phyloP scores from a whole-genome alignment of 2,329 filamentous ascomycete genomes.

The Alternaria panax region DNA sequence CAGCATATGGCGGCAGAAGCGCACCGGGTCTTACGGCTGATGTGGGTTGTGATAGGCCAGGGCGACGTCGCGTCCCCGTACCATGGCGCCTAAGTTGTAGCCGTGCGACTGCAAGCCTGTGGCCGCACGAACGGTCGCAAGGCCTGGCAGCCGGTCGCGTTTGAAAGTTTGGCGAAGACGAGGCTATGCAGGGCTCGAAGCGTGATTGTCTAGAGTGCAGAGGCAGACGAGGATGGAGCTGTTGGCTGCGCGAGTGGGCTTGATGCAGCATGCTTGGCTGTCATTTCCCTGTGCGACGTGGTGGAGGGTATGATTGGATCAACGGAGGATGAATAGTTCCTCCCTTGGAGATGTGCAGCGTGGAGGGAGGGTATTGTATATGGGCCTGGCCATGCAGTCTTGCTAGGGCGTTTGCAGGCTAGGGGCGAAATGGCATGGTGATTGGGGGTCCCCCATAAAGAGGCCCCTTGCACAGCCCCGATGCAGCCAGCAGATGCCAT shows the following conservation, averaged over 20 bases:
- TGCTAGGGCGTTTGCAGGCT: constrained; percentile 34
- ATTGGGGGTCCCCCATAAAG: constrained; percentile 24
- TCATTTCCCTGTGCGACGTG: constrained; percentile 20
- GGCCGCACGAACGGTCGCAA: constrained; percentile 35
- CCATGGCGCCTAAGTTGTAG: constrained; percentile 24
- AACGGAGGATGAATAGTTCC: constrained; percentile 17
- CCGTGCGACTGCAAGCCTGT: constrained; percentile 23
- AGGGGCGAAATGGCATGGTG: constrained; percentile 25
- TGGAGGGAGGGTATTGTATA: constrained; percentile 26
- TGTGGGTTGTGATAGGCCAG: constrained; percentile 37
- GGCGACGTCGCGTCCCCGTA: constrained; percentile 27
- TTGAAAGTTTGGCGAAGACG: constrained; percentile 16
- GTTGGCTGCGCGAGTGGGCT: not conserved
- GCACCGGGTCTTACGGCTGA: constrained; percentile 26
- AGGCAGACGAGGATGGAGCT: not conserved
- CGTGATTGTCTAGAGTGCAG: not conserved
- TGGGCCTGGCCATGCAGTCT: constrained; percentile 30
- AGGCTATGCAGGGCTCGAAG: constrained; percentile 17
- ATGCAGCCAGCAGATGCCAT: constrained; percentile 3
- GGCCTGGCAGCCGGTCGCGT: constrained; percentile 18
- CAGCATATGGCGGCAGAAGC: constrained; percentile 36
- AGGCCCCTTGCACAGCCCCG: constrained; percentile 32
- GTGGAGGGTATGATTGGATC: constrained; percentile 17
- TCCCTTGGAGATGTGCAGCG: constrained; percentile 22
- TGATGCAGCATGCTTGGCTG: constrained; percentile 11